phyloP scores from a whole-genome alignment of 768 basidiomycete genomes.

The Coprinopsis cinerea region DNA sequence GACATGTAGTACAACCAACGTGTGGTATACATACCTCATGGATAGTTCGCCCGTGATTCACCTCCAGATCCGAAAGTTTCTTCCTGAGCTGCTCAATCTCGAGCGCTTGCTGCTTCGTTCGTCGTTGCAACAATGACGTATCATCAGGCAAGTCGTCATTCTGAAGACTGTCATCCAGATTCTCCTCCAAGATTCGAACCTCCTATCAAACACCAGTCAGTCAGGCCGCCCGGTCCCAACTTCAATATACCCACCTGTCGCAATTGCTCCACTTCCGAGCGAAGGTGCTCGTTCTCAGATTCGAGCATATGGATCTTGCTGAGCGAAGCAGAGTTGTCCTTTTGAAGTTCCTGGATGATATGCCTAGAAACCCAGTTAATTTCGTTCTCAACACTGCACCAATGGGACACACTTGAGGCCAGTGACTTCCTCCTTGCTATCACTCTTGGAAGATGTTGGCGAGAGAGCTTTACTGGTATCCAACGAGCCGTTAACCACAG shows the following conservation, averaged over 20 bases:
- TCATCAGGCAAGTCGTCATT: constrained; percentile 26
- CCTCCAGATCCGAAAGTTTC: constrained; percentile 62
- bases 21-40: constrained; percentile 51
- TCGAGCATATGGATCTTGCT: constrained; percentile 69
- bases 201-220: constrained; percentile 38
- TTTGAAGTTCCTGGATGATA: constrained; percentile 84
- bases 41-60: constrained; percentile 63
- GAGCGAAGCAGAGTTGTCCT: constrained; percentile 59
- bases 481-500: constrained; percentile 35
- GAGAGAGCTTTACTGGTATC: constrained; percentile 15
- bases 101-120: constrained; percentile 44
- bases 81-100: constrained; percentile 70
- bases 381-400: background rate
- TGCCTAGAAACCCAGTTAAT: constrained; percentile 40
- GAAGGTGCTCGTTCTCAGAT: constrained; percentile 67
- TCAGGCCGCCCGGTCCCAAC: background rate
- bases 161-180: constrained; percentile 57
- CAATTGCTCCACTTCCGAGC: constrained; percentile 63
- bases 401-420: constrained; percentile 64
- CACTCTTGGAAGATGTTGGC: constrained; percentile 41
- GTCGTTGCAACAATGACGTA: constrained; percentile 34
- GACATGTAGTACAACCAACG: background rate
- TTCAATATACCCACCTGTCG: constrained; percentile 52
- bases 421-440: constrained; percentile 62
- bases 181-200: constrained; percentile 71